phyloP scores from a whole-genome alignment of 345 rosid genomes.

The Rhodamnia rubescens region DNA sequence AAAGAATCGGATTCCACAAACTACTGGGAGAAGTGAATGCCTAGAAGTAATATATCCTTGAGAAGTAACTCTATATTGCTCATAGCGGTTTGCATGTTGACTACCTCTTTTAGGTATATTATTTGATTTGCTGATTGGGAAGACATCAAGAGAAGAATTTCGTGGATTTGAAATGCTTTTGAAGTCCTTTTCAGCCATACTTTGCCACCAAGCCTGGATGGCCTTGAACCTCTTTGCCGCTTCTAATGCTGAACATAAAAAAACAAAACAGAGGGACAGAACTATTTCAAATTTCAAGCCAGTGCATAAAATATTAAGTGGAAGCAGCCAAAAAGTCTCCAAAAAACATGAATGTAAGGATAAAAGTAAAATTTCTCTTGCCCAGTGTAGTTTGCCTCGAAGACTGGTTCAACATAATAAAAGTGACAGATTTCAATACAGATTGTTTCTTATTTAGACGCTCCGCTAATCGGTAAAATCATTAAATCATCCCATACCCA shows the following conservation, averaged over 20 bases:
- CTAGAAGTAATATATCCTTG: background rate
- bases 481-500: background rate
- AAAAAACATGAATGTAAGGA: background rate
- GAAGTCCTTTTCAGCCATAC: constrained; percentile 54
- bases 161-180: constrained; percentile 21
- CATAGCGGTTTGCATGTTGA: background rate
- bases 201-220: constrained; percentile 91
- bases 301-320: background rate
- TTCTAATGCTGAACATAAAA: constrained; percentile 26
- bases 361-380: background rate
- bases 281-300: background rate
- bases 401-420: background rate
- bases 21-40: background rate
- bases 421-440: background rate
- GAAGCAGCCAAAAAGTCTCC: background rate
- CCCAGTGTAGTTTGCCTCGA: background rate
- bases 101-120: constrained; percentile 35
- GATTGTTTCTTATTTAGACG: background rate
- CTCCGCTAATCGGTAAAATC: background rate
- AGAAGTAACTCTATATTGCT: background rate
- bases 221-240: constrained; percentile 63
- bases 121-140: constrained; percentile 12
- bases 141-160: constrained; percentile 14
- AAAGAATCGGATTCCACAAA: background rate
- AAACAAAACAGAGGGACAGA: background rate